These are phyloP conservation scores for Coemansia javaensis DNA, from an alignment of 192 early-diverging fungal genomes.

Conservation along the genomic window DNA sequence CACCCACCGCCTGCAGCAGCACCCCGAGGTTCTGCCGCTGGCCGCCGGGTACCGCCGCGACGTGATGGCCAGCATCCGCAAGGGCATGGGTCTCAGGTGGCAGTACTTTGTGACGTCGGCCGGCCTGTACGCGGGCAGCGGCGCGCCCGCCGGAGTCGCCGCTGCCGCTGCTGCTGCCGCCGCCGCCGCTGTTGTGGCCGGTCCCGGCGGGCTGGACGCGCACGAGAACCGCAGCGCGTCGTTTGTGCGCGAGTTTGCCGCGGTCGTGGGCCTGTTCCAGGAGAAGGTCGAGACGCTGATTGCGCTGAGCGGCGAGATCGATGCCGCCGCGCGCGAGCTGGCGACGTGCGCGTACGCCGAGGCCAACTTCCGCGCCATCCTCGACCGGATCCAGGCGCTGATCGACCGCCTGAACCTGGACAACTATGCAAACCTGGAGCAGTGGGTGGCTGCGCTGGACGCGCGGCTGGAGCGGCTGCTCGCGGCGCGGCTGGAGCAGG, in stretches of 20 bases:
- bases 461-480: conserved; percentile 73
- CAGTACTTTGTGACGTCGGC: conserved; percentile 81
- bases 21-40: conserved; percentile 70
- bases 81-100: conserved; percentile 78
- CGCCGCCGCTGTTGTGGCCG: too few relatives aligned
- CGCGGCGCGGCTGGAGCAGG: conserved; percentile 63
- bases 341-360: conserved; percentile 70
- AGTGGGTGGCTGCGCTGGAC: conserved; percentile 85
- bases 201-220: conserved; percentile 41
- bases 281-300: conserved; percentile 89
- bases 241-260: conserved; percentile 94
- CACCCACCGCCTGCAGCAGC: conserved; percentile 68
- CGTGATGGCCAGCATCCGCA: conserved; percentile 79
- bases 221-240: conserved; percentile 82
- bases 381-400: conserved; percentile 82
- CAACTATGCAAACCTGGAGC: conserved; percentile 86
- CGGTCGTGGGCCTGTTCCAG: conserved; percentile 86
- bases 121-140: conserved; percentile 42
- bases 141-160: neutral
- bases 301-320: conserved; percentile 76
- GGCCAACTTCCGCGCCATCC: conserved; percentile 59
- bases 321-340: conserved; percentile 76
- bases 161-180: neutral
- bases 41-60: conserved; percentile 94
- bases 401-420: conserved; percentile 93